phyloP scores from a whole-genome alignment of 2,329 filamentous ascomycete species.

The Fusarium caatingaense region DNA sequence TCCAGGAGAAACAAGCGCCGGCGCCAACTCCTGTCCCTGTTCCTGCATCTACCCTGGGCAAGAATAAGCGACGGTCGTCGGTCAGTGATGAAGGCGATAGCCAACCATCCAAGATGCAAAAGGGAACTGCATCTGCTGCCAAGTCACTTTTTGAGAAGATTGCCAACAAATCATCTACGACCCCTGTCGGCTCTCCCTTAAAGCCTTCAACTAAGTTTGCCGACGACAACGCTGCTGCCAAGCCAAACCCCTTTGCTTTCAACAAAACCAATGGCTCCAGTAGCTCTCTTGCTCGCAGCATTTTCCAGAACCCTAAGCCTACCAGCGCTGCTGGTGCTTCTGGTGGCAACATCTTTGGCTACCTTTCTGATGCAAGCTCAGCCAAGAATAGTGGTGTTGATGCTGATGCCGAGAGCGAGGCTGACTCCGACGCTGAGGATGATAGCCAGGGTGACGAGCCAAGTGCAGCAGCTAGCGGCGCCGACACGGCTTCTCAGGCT shows the following conservation, averaged over 20 bases:
- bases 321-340: conserved; percentile 35
- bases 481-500: conserved; percentile 53
- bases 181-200: conserved; percentile 48
- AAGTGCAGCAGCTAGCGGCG: conserved; percentile 56
- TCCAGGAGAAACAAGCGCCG: conserved; percentile 54
- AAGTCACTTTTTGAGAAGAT: conserved; percentile 69
- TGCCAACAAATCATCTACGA: conserved; percentile 60
- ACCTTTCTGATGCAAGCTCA: conserved; percentile 68
- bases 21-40: conserved; percentile 48
- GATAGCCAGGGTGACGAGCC: conserved; percentile 57
- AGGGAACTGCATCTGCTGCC: conserved; percentile 64
- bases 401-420: conserved; percentile 60
- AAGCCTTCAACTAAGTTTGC: conserved; percentile 48
- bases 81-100: conserved; percentile 59
- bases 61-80: conserved; percentile 66
- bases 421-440: conserved; percentile 57
- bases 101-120: conserved; percentile 63
- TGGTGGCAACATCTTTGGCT: conserved; percentile 67
- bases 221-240: conserved; percentile 46
- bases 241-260: conserved; percentile 50
- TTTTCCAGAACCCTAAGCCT: conserved; percentile 56
- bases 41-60: conserved; percentile 51
- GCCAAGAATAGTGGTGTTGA: conserved; percentile 65
- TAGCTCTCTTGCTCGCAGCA: conserved; percentile 54
- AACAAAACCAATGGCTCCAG: conserved; percentile 52